Evolutionary conservation across 2,329 filamentous ascomycete species (phyloP).

Genomic region (Hymenoscyphus repandus): DNA sequence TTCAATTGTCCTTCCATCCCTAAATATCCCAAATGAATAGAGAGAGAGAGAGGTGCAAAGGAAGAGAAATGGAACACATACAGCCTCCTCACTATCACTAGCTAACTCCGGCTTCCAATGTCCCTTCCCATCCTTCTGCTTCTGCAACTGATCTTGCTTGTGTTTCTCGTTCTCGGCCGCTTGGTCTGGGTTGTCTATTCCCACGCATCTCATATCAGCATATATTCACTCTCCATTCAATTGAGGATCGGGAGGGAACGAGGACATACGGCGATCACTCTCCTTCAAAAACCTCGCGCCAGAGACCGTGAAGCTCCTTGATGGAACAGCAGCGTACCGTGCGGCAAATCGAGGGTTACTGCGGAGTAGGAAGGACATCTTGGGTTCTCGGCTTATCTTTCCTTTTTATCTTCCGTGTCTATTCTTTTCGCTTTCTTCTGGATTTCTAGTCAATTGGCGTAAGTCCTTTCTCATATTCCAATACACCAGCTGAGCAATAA

Average conservation of each 20-base stretch:
- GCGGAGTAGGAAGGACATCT: slow-evolving; percentile 26
- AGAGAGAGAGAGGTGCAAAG: background rate
- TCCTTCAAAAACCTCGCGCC: slow-evolving; percentile 25
- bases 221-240: background rate
- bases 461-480: too few relatives aligned
- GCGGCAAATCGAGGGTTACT: slow-evolving; percentile 7
- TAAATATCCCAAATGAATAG: background rate
- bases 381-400: slow-evolving; percentile 31
- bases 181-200: slow-evolving; percentile 25
- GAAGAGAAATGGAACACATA: slow-evolving; percentile 37
- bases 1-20: background rate
- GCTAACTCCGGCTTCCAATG: slow-evolving; percentile 77
- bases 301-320: slow-evolving; percentile 18
- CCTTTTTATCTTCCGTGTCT: background rate
- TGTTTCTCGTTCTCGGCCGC: slow-evolving; percentile 47
- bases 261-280: slow-evolving; percentile 26
- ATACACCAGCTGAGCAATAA: too few relatives aligned
- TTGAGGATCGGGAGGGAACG: too few relatives aligned
- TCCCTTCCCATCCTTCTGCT: slow-evolving; percentile 64
- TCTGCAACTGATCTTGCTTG: slow-evolving; percentile 56
- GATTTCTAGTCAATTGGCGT: too few relatives aligned
- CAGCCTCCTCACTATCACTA: slow-evolving; percentile 71
- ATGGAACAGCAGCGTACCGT: background rate
- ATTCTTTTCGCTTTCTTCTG: background rate
- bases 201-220: background rate